Evolutionary conservation across 768 basidiomycete genomes (phyloP).

Genomic region (Amanita jacksonii): DNA sequence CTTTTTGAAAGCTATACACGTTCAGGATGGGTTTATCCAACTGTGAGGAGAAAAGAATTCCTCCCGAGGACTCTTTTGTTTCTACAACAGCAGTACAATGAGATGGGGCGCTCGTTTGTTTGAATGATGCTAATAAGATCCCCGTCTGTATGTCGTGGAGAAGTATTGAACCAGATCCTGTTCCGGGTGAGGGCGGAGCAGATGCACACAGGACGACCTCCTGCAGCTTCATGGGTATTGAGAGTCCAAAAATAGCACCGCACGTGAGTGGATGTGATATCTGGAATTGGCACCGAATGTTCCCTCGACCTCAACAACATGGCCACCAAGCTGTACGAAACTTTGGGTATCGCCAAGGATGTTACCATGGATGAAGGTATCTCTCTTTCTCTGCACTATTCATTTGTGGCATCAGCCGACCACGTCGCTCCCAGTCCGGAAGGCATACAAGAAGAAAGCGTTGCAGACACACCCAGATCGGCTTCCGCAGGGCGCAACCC

Average conservation of each 20-base stretch:
- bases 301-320: slow-evolving; percentile 20
- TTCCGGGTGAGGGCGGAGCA: slow-evolving; percentile 32
- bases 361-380: slow-evolving; percentile 58
- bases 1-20: slow-evolving; percentile 93
- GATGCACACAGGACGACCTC: slow-evolving; percentile 62
- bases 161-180: slow-evolving; percentile 55
- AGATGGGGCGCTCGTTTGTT: slow-evolving; percentile 60
- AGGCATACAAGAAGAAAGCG: slow-evolving; percentile 68
- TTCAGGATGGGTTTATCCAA: slow-evolving; percentile 83
- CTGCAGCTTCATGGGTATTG: slow-evolving; percentile 48
- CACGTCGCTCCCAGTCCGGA: slow-evolving; percentile 43
- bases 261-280: slow-evolving; percentile 3
- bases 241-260: background rate
- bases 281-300: background rate
- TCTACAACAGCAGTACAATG: slow-evolving; percentile 64
- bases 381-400: slow-evolving; percentile 17
- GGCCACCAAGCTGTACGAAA: slow-evolving; percentile 56
- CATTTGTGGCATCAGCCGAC: background rate
- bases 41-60: slow-evolving; percentile 77
- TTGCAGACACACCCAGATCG: slow-evolving; percentile 72
- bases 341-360: slow-evolving; percentile 40
- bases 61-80: slow-evolving; percentile 66
- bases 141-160: slow-evolving; percentile 81
- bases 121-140: slow-evolving; percentile 73
- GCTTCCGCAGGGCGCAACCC: slow-evolving; percentile 43